A percentile compares a stretch with the other conserved stretches of the same genome.
phyloP scores from a whole-genome alignment of 192 early-diverging fungal species.

The Coemansia sp. region DNA sequence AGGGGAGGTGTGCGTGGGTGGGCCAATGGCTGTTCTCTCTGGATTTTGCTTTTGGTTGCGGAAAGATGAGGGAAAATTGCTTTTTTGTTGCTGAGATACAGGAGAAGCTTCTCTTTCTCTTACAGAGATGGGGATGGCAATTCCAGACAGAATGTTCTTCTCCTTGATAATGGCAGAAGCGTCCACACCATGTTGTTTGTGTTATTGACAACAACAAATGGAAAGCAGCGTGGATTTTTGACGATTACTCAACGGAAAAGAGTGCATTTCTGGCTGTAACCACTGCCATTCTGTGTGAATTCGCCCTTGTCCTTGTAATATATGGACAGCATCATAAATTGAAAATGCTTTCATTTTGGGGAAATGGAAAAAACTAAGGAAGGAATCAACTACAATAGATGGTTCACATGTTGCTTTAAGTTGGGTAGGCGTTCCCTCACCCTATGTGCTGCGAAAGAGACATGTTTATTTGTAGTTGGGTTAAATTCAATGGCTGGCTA shows the following conservation, averaged over 20 bases:
- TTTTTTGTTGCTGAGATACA: not conserved
- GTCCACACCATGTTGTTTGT: not conserved
- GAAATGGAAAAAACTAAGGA: not conserved
- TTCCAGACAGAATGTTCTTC: slow-evolving; percentile 9
- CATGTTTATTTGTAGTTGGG: too few species aligned
- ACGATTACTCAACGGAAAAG: not conserved
- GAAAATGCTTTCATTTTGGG: not conserved
- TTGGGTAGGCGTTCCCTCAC: not conserved
- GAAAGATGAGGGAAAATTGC: not conserved
- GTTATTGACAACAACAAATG: not conserved
- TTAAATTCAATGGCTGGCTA: not conserved
- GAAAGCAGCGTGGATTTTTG: not conserved
- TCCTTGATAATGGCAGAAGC: not conserved
- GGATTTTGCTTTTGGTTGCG: not conserved
- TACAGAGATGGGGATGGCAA: not conserved
- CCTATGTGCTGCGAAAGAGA: too few species aligned
- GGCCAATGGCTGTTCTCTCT: not conserved
- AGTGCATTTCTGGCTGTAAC: not conserved
- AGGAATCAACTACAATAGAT: not conserved
- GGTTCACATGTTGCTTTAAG: not conserved
- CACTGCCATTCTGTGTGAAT: not conserved
- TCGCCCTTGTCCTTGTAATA: not conserved
- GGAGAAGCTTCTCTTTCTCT: not conserved
- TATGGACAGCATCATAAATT: not conserved
- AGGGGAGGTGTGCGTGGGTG: not conserved